Evolutionary conservation across 306 rosid genomes (phyloP).

Genomic region (Acmispon strigosus): DNA sequence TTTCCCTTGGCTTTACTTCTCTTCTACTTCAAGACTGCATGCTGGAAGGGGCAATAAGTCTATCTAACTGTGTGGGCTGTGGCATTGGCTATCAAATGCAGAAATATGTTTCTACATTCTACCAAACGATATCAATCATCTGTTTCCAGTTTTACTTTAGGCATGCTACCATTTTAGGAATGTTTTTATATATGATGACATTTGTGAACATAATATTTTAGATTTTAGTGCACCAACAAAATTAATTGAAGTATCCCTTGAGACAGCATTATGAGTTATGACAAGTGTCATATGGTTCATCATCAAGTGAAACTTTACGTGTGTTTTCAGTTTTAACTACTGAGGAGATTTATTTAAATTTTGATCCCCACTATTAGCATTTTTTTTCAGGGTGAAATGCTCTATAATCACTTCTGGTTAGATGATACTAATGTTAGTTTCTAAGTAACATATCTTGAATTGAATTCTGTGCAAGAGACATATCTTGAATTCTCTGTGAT

Average conservation of each 20-base stretch:
- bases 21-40: constrained; percentile 27
- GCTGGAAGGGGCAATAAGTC: neutral
- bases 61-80: neutral
- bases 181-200: neutral
- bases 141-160: neutral
- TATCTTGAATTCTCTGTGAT: too few relatives aligned
- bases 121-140: constrained; percentile 1
- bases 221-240: neutral
- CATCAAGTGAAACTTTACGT: neutral
- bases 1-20: constrained; percentile 22
- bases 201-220: neutral
- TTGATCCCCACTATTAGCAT: too few relatives aligned
- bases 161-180: neutral
- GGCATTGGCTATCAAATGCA: neutral
- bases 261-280: neutral
- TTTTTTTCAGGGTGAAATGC: too few relatives aligned
- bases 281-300: neutral
- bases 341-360: neutral
- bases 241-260: neutral
- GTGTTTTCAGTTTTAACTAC: neutral
- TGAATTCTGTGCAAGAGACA: too few relatives aligned
- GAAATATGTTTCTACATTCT: constrained; percentile 6
- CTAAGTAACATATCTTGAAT: too few relatives aligned
- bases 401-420: too few relatives aligned
- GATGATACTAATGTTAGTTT: too few relatives aligned